Conservation (phyloP, 169 alveolate species). For the Cyclospora cayetanensis region DNA sequence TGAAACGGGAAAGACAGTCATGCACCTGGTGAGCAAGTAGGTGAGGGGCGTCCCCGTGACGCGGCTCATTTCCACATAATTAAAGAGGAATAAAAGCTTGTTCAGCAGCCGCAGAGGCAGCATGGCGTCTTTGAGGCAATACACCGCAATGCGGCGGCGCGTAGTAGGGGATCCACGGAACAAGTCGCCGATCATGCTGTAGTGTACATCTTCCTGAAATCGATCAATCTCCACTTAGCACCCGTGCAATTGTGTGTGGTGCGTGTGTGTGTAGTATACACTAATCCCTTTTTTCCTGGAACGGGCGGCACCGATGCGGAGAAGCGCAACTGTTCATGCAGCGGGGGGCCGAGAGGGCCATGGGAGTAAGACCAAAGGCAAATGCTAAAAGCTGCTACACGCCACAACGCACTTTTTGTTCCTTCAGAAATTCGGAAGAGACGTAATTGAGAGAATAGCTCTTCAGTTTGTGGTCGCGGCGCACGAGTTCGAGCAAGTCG, state of each 20-base stretch:
- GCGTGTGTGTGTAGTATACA: not conserved
- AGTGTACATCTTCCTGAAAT: slow-evolving; percentile 97
- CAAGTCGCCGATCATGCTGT: slow-evolving; percentile 95
- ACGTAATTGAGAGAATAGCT: slow-evolving; percentile 98
- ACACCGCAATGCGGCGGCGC: slow-evolving; percentile 98
- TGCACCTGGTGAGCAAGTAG: slow-evolving; percentile 80
- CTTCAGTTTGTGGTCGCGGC: slow-evolving; percentile 96
- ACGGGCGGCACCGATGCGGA: not conserved
- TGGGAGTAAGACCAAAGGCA: not conserved
- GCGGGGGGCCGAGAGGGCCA: not conserved
- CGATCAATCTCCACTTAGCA: not conserved
- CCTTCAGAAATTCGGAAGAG: slow-evolving; percentile 95
- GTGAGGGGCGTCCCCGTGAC: slow-evolving; percentile 99
- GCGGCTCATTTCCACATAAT: slow-evolving; percentile 99
- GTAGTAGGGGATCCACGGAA: slow-evolving; percentile 94
- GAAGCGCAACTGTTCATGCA: not conserved
- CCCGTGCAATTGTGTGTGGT: not conserved
- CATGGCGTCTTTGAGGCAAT: slow-evolving; percentile 98
- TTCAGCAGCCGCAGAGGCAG: slow-evolving; percentile 97
- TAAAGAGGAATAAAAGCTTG: slow-evolving; percentile 95
- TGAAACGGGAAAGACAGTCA: not conserved
- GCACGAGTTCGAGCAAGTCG: slow-evolving; percentile 96
- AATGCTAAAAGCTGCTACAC: not conserved
- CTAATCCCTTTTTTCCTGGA: not conserved
- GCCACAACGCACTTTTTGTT: slow-evolving; percentile 87